phyloP scores from a whole-genome alignment of 352 stramenopile genomes.

The Pythium chondricola region DNA sequence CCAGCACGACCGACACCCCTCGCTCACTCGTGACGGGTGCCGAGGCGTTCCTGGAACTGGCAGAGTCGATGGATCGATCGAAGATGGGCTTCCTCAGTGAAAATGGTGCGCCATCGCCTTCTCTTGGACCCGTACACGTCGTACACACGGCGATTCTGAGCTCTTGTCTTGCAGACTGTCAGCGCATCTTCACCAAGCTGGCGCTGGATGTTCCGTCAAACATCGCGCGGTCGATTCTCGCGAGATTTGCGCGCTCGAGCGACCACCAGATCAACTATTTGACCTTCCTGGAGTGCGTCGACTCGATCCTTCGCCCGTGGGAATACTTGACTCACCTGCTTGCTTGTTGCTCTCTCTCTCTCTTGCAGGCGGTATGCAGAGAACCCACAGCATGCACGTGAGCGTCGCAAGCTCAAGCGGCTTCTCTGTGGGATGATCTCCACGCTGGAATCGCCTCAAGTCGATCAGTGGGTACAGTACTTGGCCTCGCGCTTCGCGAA shows the following conservation, averaged over 20 bases:
- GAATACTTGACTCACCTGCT: too few relatives aligned
- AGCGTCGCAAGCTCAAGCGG: slow-evolving; percentile 34
- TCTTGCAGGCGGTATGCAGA: slow-evolving; percentile 35
- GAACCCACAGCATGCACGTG: slow-evolving; percentile 31
- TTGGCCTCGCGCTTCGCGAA: slow-evolving; percentile 30
- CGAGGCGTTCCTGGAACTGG: slow-evolving; percentile 45
- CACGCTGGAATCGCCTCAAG: background rate
- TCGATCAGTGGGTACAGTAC: slow-evolving; percentile 22
- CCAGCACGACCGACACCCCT: slow-evolving; percentile 20
- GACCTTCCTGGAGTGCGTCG: slow-evolving; percentile 42
- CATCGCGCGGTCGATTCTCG: slow-evolving; percentile 37
- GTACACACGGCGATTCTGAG: too few relatives aligned
- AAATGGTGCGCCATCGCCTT: slow-evolving; percentile 39
- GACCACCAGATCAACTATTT: slow-evolving; percentile 33
- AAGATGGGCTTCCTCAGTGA: slow-evolving; percentile 34
- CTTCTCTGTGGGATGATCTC: slow-evolving; percentile 16
- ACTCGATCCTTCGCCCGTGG: too few relatives aligned
- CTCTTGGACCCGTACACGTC: too few relatives aligned
- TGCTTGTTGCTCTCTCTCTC: background rate
- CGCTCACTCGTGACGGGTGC: slow-evolving; percentile 39
- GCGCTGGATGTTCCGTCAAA: slow-evolving; percentile 20
- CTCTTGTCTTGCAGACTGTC: too few relatives aligned
- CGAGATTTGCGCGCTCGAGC: slow-evolving; percentile 32
- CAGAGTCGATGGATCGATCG: slow-evolving; percentile 26
- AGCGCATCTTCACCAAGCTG: slow-evolving; percentile 27